Percentiles rank a stretch among this genome's conserved stretches.
phyloP scores from a whole-genome alignment of 345 rosid species.

The Erodium maritimum region DNA sequence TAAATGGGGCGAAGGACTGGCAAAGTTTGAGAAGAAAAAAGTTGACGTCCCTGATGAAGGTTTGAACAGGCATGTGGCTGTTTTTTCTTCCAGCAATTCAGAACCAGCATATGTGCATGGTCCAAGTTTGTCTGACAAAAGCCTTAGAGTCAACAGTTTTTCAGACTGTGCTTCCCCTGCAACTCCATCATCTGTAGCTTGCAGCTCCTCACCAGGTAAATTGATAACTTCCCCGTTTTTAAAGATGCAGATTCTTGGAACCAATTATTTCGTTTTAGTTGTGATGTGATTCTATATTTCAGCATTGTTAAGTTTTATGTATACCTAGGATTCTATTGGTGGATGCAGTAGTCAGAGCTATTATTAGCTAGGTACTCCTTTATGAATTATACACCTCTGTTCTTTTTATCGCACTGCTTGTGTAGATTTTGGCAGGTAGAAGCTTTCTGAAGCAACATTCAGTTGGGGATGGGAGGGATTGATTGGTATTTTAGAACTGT shows the following conservation, averaged over 20 bases:
- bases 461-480: too few species aligned
- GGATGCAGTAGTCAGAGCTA: too few species aligned
- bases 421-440: neutral
- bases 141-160: slow-evolving; percentile 42
- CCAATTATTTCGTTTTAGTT: neutral
- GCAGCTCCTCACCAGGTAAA: slow-evolving; percentile 79
- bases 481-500: too few species aligned
- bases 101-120: slow-evolving; percentile 37
- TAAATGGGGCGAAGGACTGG: slow-evolving; percentile 96
- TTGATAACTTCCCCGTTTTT: neutral
- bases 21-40: slow-evolving; percentile 84
- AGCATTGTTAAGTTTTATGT: neutral
- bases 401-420: neutral
- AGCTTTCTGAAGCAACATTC: neutral
- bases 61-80: slow-evolving; percentile 31
- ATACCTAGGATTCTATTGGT: neutral
- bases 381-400: neutral
- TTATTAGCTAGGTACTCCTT: too few species aligned
- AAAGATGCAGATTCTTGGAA: neutral
- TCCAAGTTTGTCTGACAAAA: slow-evolving; percentile 42
- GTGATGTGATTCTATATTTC: neutral
- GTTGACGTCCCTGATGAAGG: slow-evolving; percentile 56
- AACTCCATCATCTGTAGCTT: slow-evolving; percentile 84
- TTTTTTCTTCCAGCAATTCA: slow-evolving; percentile 14
- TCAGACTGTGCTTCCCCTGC: slow-evolving; percentile 76